phyloP scores from a whole-genome alignment of 192 early-diverging fungal species.

The Entrophospora sp. region DNA sequence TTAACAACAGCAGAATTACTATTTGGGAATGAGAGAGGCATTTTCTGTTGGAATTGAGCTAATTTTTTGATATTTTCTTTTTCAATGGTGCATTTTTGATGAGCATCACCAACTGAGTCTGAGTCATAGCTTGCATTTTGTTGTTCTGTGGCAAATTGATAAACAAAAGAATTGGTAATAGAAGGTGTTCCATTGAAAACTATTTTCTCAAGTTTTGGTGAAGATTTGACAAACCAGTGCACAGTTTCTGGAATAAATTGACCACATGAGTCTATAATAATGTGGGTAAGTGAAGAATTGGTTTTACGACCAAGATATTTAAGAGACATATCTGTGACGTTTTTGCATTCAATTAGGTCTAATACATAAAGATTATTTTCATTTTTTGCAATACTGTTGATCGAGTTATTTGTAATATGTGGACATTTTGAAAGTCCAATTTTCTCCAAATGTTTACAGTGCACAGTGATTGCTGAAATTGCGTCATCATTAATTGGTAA shows the following conservation, averaged over 20 bases:
- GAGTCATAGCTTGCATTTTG: not conserved
- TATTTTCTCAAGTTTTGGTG: not conserved
- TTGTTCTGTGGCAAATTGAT: not conserved
- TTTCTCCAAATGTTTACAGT: constrained; percentile 2
- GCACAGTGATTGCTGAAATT: not conserved
- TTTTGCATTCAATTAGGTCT: not conserved
- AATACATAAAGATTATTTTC: not conserved
- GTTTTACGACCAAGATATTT: not conserved
- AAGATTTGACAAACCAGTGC: not conserved
- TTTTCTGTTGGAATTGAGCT: not conserved
- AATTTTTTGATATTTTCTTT: not conserved
- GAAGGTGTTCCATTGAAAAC: not conserved
- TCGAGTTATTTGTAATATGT: not conserved
- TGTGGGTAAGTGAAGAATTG: not conserved
- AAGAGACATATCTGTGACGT: not conserved
- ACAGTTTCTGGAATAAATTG: not conserved
- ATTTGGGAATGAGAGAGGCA: too few species aligned
- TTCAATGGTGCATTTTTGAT: not conserved
- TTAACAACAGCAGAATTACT: too few species aligned
- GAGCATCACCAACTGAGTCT: not conserved
- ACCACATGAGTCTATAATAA: constrained; percentile 10
- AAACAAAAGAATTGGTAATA: not conserved
- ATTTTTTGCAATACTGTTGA: not conserved
- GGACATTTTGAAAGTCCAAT: constrained; percentile 4
- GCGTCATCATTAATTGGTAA: not conserved